These are phyloP conservation scores for Termitomyces sp. DNA, from an alignment of 768 basidiomycete species.

Conservation along the genomic window DNA sequence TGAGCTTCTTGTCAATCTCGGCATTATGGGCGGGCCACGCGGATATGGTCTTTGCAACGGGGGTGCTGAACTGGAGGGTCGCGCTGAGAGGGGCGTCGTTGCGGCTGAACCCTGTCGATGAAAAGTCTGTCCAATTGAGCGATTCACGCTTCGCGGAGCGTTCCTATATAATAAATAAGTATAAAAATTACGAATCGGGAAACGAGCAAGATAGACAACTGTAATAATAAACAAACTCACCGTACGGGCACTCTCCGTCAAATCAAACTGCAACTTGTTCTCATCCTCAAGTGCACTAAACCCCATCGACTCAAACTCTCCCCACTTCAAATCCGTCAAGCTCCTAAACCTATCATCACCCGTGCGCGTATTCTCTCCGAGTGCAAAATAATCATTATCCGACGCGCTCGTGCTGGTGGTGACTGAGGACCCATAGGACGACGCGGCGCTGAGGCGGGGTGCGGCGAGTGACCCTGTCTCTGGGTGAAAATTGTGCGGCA, in stretches of 20 bases:
- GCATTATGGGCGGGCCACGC: slow-evolving; percentile 72
- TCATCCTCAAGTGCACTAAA: slow-evolving; percentile 56
- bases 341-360: slow-evolving; percentile 73
- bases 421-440: slow-evolving; percentile 35
- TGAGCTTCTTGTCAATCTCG: slow-evolving; percentile 71
- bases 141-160: slow-evolving; percentile 73
- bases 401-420: slow-evolving; percentile 19
- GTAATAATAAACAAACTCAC: slow-evolving; percentile 23
- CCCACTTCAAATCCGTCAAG: slow-evolving; percentile 86
- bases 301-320: slow-evolving; percentile 82
- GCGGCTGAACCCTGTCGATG: slow-evolving; percentile 74
- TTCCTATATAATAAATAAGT: slow-evolving; percentile 31
- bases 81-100: slow-evolving; percentile 69
- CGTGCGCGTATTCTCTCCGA: slow-evolving; percentile 23
- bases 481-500: slow-evolving; percentile 58
- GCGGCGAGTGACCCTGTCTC: slow-evolving; percentile 30
- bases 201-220: not conserved
- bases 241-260: slow-evolving; percentile 81
- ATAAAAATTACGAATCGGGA: not conserved
- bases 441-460: slow-evolving; percentile 21
- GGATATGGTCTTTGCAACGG: slow-evolving; percentile 42
- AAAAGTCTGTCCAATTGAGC: slow-evolving; percentile 89
- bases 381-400: slow-evolving; percentile 31
- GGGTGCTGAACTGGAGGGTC: slow-evolving; percentile 74
- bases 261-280: slow-evolving; percentile 86